Evolutionary conservation across 2,329 filamentous ascomycete species (phyloP), one percentile per base, ranked within the genome.

Genomic region (Calonectria leucothoes): DNA sequence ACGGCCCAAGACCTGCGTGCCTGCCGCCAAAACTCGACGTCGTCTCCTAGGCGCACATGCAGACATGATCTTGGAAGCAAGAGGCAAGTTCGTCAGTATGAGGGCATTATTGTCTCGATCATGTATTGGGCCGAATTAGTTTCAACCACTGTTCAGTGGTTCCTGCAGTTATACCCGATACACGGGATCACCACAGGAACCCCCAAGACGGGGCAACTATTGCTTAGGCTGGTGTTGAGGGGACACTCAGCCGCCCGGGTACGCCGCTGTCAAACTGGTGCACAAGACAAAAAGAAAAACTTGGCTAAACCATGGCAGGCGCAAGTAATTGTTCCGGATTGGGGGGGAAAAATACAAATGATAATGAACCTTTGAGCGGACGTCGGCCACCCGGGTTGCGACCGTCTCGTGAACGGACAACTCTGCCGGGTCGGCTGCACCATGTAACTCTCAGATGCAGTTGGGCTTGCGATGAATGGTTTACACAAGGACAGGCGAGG

Each of bases 201-300:
- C n/a, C n/a, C 29, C n/a, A 39, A 29, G 49, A 39, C 51, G 61
- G 12, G 23, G 37, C 17, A 65, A 25, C 20, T 45, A 45, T 23
- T 39, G n/a, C 33, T 61, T 49, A 45, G 25, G n/a, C 25, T 61
- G 29, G 29, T 59, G n/a, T 57, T 63, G 25, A 55, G 49, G 39
- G 55, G 51, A 70, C 69, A 69, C 70, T 66, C 65, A 69, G 29
- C 49, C 70, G 59, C 42, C 59, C 49, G 57, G 66, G 72, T 74
- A 70, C 69, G 65, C 72, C 67, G 69, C 69, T 73, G 73, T 71
- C 64, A 75, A 73, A 74, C 72, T 73, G 78, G 61, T 76, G 77
- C 77, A 80, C 74, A 70, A 77, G 77, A 74, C 48, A 71, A 63
- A 65, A 75, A 75, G 75, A 75, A 75, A n/a, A n/a, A n/a, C n/a